Evolutionary conservation across 2,329 filamentous ascomycete species (phyloP).

Genomic region (Cryphonectria parasitica): DNA sequence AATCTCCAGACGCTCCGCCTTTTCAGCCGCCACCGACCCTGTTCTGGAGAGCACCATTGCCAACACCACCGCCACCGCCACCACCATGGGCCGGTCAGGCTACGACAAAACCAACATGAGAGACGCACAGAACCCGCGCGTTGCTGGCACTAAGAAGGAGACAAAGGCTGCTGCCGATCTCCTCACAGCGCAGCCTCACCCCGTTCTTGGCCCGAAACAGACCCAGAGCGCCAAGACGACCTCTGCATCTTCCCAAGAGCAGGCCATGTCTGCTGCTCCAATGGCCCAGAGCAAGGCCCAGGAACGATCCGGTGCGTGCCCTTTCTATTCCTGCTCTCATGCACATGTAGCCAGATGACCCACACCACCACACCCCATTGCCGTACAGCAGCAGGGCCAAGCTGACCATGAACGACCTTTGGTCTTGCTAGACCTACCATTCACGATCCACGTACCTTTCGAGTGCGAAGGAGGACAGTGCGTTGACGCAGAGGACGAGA

Average conservation of each 20-base stretch:
- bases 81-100: conserved; percentile 20
- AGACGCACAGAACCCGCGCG: conserved; percentile 8
- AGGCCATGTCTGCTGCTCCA: not conserved
- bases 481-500: not conserved
- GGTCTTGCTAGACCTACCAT: not conserved
- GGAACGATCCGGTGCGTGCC: not conserved
- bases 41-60: not conserved
- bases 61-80: not conserved
- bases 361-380: no score
- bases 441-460: not conserved
- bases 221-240: not conserved
- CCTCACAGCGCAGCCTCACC: not conserved
- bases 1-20: not conserved
- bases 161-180: no score
- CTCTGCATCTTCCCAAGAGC: not conserved
- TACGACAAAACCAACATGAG: conserved; percentile 26
- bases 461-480: not conserved
- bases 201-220: not conserved
- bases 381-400: not conserved
- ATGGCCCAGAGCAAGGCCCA: not conserved
- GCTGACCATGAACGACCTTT: not conserved
- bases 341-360: not conserved
- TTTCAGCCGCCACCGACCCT: not conserved
- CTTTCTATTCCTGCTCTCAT: not conserved
- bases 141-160: not conserved